phyloP scores from a whole-genome alignment of 2,329 filamentous ascomycete genomes.

The Ophiocordyceps camponoti-saundersi region DNA sequence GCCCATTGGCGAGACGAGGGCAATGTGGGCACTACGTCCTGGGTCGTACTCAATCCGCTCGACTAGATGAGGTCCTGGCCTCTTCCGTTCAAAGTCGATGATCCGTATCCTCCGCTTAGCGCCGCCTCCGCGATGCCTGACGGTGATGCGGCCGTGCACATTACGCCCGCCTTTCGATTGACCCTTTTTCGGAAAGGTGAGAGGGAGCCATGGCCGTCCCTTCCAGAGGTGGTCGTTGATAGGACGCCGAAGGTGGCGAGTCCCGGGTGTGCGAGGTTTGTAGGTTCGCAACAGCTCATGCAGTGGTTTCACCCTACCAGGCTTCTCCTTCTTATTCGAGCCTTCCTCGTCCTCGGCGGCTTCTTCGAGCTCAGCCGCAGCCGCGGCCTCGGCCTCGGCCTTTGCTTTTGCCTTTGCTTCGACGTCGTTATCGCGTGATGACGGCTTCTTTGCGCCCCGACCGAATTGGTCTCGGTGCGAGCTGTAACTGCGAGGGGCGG shows the following conservation, averaged over 20 bases:
- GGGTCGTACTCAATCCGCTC: constrained; percentile 96
- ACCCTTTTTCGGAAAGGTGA: constrained; percentile 87
- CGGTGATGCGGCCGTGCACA: constrained; percentile 67
- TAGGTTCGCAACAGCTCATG: constrained; percentile 57
- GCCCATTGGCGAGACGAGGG: constrained; percentile 59
- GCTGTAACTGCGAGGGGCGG: background rate
- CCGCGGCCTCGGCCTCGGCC: background rate
- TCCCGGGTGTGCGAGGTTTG: constrained; percentile 81
- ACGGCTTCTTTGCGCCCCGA: background rate
- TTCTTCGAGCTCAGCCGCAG: background rate
- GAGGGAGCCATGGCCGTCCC: constrained; percentile 61
- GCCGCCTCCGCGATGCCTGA: constrained; percentile 84
- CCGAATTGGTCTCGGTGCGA: background rate
- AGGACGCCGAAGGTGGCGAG: constrained; percentile 78
- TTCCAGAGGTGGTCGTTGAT: constrained; percentile 97
- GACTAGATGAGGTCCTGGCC: constrained; percentile 69
- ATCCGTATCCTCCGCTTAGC: constrained; percentile 82
- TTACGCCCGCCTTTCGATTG: constrained; percentile 89
- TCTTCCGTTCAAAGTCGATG: constrained; percentile 70
- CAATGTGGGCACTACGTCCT: constrained; percentile 82
- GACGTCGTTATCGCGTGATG: background rate
- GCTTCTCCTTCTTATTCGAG: background rate
- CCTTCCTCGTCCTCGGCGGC: background rate
- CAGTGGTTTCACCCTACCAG: constrained; percentile 15
- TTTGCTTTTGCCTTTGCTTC: background rate